These are phyloP conservation scores for Millerozyma acaciae DNA, from an alignment of 805 yeast species.

Conservation along the genomic window DNA sequence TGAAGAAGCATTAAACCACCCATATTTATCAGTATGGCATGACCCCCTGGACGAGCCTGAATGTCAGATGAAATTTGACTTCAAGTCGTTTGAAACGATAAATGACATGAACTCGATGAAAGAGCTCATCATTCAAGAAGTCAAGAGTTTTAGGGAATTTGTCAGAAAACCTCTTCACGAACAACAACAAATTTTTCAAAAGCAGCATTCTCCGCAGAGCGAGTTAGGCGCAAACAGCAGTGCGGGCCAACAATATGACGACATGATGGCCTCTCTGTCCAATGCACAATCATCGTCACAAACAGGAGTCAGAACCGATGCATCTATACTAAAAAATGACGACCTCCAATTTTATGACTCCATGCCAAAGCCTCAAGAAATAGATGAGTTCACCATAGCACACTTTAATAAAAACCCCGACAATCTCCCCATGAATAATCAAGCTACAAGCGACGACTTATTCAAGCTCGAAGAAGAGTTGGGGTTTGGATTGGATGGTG, in stretches of 20 bases:
- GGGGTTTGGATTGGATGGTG: slow-evolving; percentile 44
- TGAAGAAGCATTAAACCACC: slow-evolving; percentile 86
- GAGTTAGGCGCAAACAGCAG: slow-evolving; percentile 6
- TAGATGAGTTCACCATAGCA: slow-evolving; percentile 33
- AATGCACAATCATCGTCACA: slow-evolving; percentile 13
- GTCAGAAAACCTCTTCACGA: slow-evolving; percentile 73
- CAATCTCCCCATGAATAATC: slow-evolving; percentile 3
- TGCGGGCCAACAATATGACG: slow-evolving; percentile 6
- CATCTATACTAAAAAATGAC: slow-evolving; percentile 12
- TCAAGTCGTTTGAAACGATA: slow-evolving; percentile 73
- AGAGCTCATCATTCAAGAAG: slow-evolving; percentile 77
- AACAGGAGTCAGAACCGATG: slow-evolving; percentile 16
- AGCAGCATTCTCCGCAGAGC: slow-evolving; percentile 23
- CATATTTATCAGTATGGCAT: slow-evolving; percentile 90
- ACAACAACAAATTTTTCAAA: slow-evolving; percentile 36
- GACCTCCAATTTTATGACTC: slow-evolving; percentile 28
- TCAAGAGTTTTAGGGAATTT: slow-evolving; percentile 68
- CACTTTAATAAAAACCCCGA: slow-evolving; percentile 6
- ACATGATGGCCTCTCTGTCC: slow-evolving; percentile 9
- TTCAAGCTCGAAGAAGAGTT: slow-evolving; percentile 41
- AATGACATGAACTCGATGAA: slow-evolving; percentile 76
- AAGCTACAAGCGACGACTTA: slow-evolving; percentile 22
- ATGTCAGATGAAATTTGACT: slow-evolving; percentile 78
- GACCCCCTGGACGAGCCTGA: slow-evolving; percentile 90
- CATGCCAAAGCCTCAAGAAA: slow-evolving; percentile 43